These are phyloP conservation scores for Backusella luteola DNA, from an alignment of 192 early-diverging fungal species.

Conservation along the genomic window DNA sequence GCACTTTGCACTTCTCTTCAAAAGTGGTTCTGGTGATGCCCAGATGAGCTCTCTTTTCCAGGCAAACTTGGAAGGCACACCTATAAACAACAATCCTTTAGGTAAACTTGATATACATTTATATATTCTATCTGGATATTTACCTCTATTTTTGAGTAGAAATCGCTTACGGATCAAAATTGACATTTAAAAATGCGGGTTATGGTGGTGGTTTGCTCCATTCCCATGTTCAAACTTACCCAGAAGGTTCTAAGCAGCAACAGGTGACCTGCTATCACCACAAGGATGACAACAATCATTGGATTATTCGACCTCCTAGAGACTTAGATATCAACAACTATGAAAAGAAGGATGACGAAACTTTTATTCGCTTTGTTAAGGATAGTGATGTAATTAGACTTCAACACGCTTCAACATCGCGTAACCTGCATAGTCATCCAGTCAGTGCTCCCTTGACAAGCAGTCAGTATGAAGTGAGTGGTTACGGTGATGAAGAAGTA, in stretches of 20 bases:
- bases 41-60: constrained; percentile 97
- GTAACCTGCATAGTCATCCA: constrained; percentile 85
- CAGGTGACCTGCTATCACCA: constrained; percentile 95
- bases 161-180: constrained; percentile 85
- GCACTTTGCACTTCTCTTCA: constrained; percentile 86
- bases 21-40: constrained; percentile 83
- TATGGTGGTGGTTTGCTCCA: constrained; percentile 90
- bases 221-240: constrained; percentile 88
- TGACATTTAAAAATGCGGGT: constrained; percentile 81
- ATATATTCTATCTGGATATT: not conserved
- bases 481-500: constrained; percentile 75
- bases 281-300: constrained; percentile 93
- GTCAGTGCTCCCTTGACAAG: constrained; percentile 75
- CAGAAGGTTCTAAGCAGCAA: constrained; percentile 88
- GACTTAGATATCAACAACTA: constrained; percentile 5
- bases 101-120: constrained; percentile 42
- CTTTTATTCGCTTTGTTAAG: constrained; percentile 52
- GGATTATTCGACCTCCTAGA: constrained; percentile 72
- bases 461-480: constrained; percentile 81
- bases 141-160: constrained; percentile 48
- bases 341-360: constrained; percentile 32
- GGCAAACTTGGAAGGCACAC: constrained; percentile 77
- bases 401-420: constrained; percentile 66
- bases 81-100: constrained; percentile 77
- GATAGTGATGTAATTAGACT: constrained; percentile 83